A percentile compares a stretch with the other conserved stretches of the same genome.
phyloP scores from a whole-genome alignment of 768 basidiomycete genomes.

The Tylopilus sp. region DNA sequence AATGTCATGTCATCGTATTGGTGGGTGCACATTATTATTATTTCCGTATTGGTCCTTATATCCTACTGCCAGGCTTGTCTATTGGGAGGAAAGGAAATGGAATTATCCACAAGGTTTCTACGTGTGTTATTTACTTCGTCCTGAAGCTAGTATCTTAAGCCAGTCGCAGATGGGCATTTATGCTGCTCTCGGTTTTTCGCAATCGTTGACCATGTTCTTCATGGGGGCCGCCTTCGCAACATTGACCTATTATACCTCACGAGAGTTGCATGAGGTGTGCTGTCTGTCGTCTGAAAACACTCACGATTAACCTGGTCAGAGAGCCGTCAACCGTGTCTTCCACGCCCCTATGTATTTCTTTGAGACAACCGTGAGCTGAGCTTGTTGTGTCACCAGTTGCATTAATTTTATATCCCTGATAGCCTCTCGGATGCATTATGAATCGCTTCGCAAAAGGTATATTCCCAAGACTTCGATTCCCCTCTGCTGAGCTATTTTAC shows the following conservation, averaged over 20 bases:
- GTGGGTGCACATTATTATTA: constrained; percentile 34
- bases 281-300: background rate
- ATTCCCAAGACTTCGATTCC: background rate
- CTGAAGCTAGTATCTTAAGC: constrained; percentile 29
- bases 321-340: constrained; percentile 66
- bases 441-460: constrained; percentile 83
- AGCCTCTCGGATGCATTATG: constrained; percentile 87
- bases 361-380: constrained; percentile 64
- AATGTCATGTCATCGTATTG: constrained; percentile 74
- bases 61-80: constrained; percentile 59
- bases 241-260: constrained; percentile 77
- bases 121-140: constrained; percentile 39
- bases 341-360: constrained; percentile 89
- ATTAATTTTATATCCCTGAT: constrained; percentile 7
- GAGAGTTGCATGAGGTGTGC: constrained; percentile 53
- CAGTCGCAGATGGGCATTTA: constrained; percentile 74
- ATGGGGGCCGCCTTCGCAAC: constrained; percentile 64
- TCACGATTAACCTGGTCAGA: constrained; percentile 29
- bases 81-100: constrained; percentile 60
- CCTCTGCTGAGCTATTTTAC: background rate
- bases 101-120: constrained; percentile 63
- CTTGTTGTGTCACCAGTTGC: background rate
- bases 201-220: constrained; percentile 65
- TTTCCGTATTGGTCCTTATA: background rate
- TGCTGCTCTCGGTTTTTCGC: constrained; percentile 64